Conservation (phyloP, 805 yeast species). For the Pichia nakasei region DNA sequence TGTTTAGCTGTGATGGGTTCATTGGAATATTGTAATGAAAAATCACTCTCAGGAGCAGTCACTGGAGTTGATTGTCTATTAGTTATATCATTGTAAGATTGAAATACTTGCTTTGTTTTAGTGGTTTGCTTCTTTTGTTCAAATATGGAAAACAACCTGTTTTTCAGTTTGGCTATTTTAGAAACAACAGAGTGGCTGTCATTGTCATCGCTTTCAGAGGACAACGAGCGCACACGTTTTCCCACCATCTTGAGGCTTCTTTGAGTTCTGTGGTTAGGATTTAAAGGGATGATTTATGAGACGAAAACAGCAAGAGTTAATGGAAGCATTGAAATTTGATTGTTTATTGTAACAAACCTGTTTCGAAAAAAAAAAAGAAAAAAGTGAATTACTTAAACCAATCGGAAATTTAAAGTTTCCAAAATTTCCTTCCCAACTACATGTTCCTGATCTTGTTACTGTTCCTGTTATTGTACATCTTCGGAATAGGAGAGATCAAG, state of each 20-base stretch:
- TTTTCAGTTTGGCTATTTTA: slow-evolving; percentile 13
- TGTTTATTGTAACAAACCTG: no score
- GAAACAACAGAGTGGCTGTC: slow-evolving; percentile 8
- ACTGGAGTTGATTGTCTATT: not conserved
- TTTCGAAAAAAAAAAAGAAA: no score
- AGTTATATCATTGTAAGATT: not conserved
- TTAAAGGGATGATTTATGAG: no score
- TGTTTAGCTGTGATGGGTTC: slow-evolving; percentile 21
- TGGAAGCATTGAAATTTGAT: no score
- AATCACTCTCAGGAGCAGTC: not conserved
- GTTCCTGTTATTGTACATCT: no score
- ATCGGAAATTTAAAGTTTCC: no score
- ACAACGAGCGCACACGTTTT: slow-evolving; percentile 10
- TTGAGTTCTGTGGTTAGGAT: no score
- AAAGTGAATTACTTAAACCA: no score
- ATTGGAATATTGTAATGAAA: not conserved
- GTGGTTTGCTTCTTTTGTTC: not conserved
- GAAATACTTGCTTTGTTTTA: not conserved
- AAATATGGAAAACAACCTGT: slow-evolving; percentile 9
- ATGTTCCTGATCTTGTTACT: no score
- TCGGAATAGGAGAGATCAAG: no score
- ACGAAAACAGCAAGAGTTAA: no score
- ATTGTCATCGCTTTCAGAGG: not conserved
- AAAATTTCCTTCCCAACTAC: no score
- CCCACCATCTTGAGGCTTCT: not conserved